phyloP scores from a whole-genome alignment of 768 basidiomycete species.

The Leccinum pellstonianum region DNA sequence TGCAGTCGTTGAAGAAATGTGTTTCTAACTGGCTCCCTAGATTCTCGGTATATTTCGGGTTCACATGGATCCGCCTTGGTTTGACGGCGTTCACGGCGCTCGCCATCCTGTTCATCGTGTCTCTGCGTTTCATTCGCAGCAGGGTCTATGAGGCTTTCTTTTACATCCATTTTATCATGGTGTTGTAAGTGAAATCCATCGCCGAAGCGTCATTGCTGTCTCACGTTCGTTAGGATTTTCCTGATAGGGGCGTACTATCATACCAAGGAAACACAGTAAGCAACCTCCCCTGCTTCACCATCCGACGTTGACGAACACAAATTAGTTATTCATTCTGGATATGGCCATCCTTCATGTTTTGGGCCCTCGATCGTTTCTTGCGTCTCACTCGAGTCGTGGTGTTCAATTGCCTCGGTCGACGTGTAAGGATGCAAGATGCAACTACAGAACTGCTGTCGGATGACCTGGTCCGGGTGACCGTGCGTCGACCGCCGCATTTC shows the following conservation, averaged over 20 bases:
- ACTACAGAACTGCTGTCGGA: slow-evolving; percentile 43
- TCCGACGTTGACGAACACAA: background rate
- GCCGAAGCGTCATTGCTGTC: background rate
- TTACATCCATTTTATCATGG: slow-evolving; percentile 43
- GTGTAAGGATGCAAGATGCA: slow-evolving; percentile 35
- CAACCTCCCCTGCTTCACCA: background rate
- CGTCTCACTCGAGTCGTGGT: slow-evolving; percentile 45
- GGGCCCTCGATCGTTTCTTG: slow-evolving; percentile 48
- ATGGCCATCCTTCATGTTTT: slow-evolving; percentile 32
- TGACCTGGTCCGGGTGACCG: slow-evolving; percentile 46
- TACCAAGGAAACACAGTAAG: slow-evolving; percentile 23
- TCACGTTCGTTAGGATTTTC: slow-evolving; percentile 26
- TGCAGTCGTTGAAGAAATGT: background rate
- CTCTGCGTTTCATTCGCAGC: slow-evolving; percentile 48
- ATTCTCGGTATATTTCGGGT: background rate
- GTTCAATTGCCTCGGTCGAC: slow-evolving; percentile 39
- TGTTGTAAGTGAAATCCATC: slow-evolving; percentile 35
- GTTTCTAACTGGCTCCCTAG: slow-evolving; percentile 5
- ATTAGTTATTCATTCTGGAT: slow-evolving; percentile 27
- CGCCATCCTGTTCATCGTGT: slow-evolving; percentile 44
- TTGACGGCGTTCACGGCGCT: slow-evolving; percentile 39
- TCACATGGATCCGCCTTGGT: slow-evolving; percentile 32
- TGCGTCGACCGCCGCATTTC: slow-evolving; percentile 47
- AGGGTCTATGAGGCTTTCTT: slow-evolving; percentile 54
- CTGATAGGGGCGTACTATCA: slow-evolving; percentile 45